A percentile compares a stretch with the other conserved stretches of the same genome.
phyloP scores from a whole-genome alignment of 2,329 filamentous ascomycete species.

The Pezicula radicicola region DNA sequence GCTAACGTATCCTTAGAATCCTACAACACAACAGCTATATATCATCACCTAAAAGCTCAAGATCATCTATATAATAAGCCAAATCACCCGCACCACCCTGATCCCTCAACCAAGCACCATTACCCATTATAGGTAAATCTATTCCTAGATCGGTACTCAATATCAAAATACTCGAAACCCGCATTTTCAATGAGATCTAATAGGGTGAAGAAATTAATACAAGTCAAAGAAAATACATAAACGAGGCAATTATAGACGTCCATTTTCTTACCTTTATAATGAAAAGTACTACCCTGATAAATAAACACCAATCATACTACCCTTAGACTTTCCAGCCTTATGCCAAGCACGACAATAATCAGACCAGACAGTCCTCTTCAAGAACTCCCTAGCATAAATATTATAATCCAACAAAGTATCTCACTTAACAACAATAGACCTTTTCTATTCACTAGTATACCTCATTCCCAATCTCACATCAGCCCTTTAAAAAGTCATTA shows the following conservation, averaged over 20 bases:
- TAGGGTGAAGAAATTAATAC: too few relatives aligned
- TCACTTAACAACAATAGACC: slow-evolving; percentile 30
- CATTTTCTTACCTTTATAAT: slow-evolving; percentile 16
- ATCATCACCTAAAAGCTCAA: neutral
- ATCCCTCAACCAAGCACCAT: neutral
- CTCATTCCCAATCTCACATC: too few relatives aligned
- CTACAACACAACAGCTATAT: too few relatives aligned
- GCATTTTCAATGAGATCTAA: neutral
- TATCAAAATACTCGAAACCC: slow-evolving; percentile 1
- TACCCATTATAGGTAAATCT: slow-evolving; percentile 23
- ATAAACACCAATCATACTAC: slow-evolving; percentile 1
- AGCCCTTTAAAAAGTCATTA: too few relatives aligned
- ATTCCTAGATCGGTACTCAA: neutral
- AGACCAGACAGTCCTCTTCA: slow-evolving; percentile 49
- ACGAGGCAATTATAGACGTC: neutral
- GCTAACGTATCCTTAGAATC: too few relatives aligned
- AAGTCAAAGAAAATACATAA: too few relatives aligned
- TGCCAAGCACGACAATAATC: slow-evolving; percentile 23
- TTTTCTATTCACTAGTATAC: neutral
- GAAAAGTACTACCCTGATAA: slow-evolving; percentile 1
- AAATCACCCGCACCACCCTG: slow-evolving; percentile 3
- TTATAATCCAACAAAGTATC: slow-evolving; percentile 46
- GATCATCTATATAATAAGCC: slow-evolving; percentile 5
- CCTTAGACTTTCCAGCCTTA: slow-evolving; percentile 1
- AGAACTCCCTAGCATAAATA: slow-evolving; percentile 43